Evolutionary conservation across 805 yeast species (phyloP), one percentile per base, ranked within the genome.

Genomic region (Kazachstania kunashirensis): DNA sequence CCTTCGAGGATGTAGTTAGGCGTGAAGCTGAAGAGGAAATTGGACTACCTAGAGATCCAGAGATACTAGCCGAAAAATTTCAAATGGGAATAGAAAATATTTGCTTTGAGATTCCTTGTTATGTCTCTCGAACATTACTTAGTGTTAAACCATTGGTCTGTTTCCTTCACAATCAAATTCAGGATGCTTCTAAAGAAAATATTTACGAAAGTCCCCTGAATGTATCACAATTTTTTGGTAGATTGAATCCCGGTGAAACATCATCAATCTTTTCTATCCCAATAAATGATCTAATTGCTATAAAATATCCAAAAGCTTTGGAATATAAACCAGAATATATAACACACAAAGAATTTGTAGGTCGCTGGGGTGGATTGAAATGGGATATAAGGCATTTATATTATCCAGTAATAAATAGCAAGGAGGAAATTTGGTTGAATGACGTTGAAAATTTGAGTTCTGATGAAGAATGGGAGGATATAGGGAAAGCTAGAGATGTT

Each of bases 21-120:
- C 65, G 97, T 23, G 97, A 88, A 57, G 76, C 86, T 43, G 71
- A 69, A 38, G 97, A 88, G 53, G 97, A 88, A 54, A 83, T 88
- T 34, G 96, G 96, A 0, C 55, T 84, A 16, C 68, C 71, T 9
- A 57, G 67, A 12, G 58, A 67, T 47, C 72, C 80, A 40, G 62
- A 58, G 0, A 52, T 53, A 8, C 57, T 80, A 24, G 41, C 52
- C 28, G 48, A 51, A 12, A 59, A 69, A 24, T 70, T 56, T 46
- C 84, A 83, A 0, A 68, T 79, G 49, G 56, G 60, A 17, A 63
- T 86, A 20, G 84, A 81, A 37, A 73, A 70, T 38, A 50, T 86
- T 21, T 40, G 45, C 4, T 68, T 71, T 28, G 65, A 67, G 8
- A 52, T 88, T 47, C 96, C 97, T 1, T 70, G 85, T 38, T 88